Conservation (phyloP, 805 yeast genomes). For the Grigorovia yakushimaensis region DNA sequence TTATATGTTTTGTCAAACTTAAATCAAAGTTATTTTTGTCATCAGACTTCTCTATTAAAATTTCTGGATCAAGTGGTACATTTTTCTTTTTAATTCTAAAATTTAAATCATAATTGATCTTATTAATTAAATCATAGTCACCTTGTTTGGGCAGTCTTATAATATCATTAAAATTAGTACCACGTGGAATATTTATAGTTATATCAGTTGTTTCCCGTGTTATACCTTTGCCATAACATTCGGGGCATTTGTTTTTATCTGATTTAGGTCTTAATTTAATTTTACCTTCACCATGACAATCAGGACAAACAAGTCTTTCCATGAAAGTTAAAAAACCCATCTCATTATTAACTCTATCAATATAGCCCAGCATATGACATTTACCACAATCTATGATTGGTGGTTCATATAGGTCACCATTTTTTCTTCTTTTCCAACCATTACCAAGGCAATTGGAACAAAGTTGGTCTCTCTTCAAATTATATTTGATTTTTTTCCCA, state of each 20-base stretch:
- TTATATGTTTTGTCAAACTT: conserved; percentile 45
- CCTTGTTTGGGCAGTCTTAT: conserved; percentile 60
- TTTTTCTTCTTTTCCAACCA: conserved; percentile 45
- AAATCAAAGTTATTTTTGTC: conserved; percentile 36
- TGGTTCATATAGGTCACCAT: conserved; percentile 26
- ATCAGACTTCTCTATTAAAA: neutral
- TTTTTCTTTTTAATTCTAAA: conserved; percentile 39
- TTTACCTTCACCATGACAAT: conserved; percentile 66
- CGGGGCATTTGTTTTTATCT: conserved; percentile 62
- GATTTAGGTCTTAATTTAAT: conserved; percentile 22
- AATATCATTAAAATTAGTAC: conserved; percentile 52
- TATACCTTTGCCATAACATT: conserved; percentile 58
- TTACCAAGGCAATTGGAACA: conserved; percentile 69
- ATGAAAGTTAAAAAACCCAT: conserved; percentile 25
- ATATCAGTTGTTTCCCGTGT: conserved; percentile 58
- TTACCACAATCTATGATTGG: conserved; percentile 46
- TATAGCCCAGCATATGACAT: conserved; percentile 67
- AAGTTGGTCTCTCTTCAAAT: conserved; percentile 59
- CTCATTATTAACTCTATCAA: conserved; percentile 27
- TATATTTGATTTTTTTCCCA: conserved; percentile 70
- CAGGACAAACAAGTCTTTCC: conserved; percentile 45
- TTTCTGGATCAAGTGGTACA: conserved; percentile 26
- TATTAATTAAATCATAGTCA: conserved; percentile 63
- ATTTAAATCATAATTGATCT: conserved; percentile 64
- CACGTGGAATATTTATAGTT: conserved; percentile 69